phyloP scores from a whole-genome alignment of 2,329 filamentous ascomycete genomes.

The Aspergillus pseudoviridinutans region DNA sequence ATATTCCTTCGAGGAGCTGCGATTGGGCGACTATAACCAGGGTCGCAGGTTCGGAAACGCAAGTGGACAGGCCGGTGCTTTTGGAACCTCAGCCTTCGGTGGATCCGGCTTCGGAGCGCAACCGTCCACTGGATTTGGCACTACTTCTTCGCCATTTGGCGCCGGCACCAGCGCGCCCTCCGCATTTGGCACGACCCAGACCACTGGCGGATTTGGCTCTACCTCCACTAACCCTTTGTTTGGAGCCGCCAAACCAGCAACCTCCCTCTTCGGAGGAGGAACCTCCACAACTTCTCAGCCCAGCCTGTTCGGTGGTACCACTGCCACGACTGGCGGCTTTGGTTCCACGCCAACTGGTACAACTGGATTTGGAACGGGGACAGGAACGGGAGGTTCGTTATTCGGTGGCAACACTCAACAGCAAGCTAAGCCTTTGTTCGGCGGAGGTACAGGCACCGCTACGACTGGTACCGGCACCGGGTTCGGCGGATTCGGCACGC shows the following conservation, averaged over 20 bases:
- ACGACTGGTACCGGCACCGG: slow-evolving; percentile 30
- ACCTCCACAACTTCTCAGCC: slow-evolving; percentile 30
- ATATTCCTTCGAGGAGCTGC: slow-evolving; percentile 79
- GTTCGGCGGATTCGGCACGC: slow-evolving; percentile 36
- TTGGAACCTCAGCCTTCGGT: slow-evolving; percentile 65
- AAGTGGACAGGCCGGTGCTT: slow-evolving; percentile 75
- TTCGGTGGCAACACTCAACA: slow-evolving; percentile 40
- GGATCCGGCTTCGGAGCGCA: slow-evolving; percentile 44
- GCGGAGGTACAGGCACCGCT: slow-evolving; percentile 20
- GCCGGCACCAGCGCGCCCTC: slow-evolving; percentile 34
- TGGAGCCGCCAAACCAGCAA: slow-evolving; percentile 41
- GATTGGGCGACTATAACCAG: slow-evolving; percentile 82
- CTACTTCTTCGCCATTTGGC: slow-evolving; percentile 40
- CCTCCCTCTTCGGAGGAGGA: slow-evolving; percentile 33
- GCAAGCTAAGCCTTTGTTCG: slow-evolving; percentile 35
- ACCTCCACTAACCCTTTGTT: slow-evolving; percentile 39
- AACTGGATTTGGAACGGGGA: slow-evolving; percentile 23
- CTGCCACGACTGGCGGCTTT: slow-evolving; percentile 30
- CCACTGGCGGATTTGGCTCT: slow-evolving; percentile 37
- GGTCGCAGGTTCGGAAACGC: slow-evolving; percentile 79
- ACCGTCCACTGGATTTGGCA: slow-evolving; percentile 42
- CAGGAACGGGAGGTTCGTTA: slow-evolving; percentile 30
- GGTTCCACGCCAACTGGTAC: slow-evolving; percentile 21
- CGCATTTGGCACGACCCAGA: slow-evolving; percentile 43
- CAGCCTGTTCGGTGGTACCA: slow-evolving; percentile 40